These are phyloP conservation scores for Starmera quercuum DNA, from an alignment of 805 yeast species.

Conservation along the genomic window DNA sequence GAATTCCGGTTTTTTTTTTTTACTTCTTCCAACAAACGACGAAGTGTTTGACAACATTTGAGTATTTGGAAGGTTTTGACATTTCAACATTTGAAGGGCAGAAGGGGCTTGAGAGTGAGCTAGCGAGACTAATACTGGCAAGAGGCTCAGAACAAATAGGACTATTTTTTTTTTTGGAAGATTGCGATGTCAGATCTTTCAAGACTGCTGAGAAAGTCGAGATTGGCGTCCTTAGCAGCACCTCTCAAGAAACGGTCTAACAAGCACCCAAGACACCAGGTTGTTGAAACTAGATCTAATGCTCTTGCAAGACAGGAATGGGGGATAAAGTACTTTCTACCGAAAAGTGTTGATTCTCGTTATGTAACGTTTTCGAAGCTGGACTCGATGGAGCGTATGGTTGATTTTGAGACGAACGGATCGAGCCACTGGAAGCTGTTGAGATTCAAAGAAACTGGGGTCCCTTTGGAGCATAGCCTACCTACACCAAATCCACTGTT, in stretches of 20 bases:
- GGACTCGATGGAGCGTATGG: constrained; percentile 60
- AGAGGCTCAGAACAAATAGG: no score
- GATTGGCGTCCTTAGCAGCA: constrained; percentile 27
- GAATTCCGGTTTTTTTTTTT: no score
- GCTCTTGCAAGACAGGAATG: constrained; percentile 61
- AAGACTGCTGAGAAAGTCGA: constrained; percentile 22
- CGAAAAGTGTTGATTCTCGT: constrained; percentile 49
- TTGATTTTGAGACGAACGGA: constrained; percentile 60
- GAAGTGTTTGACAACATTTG: no score
- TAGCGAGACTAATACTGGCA: no score
- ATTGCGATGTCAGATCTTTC: constrained; percentile 19
- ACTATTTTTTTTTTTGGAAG: no score
- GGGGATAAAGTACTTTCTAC: constrained; percentile 69
- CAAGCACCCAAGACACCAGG: constrained; percentile 58
- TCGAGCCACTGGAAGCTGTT: constrained; percentile 53
- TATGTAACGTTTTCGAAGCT: constrained; percentile 57
- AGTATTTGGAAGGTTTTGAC: no score
- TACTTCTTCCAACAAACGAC: no score
- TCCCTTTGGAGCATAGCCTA: constrained; percentile 25
- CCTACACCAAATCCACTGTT: constrained; percentile 28
- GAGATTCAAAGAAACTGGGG: constrained; percentile 62
- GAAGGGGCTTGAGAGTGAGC: no score
- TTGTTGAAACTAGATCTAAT: constrained; percentile 60
- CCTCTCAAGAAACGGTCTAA: constrained; percentile 11
- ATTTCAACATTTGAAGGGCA: no score